Percentiles rank a stretch among this genome's conserved stretches.
Evolutionary conservation across 495 filamentous ascomycete genomes (phyloP).

Genomic region (Cercophora scortea): DNA sequence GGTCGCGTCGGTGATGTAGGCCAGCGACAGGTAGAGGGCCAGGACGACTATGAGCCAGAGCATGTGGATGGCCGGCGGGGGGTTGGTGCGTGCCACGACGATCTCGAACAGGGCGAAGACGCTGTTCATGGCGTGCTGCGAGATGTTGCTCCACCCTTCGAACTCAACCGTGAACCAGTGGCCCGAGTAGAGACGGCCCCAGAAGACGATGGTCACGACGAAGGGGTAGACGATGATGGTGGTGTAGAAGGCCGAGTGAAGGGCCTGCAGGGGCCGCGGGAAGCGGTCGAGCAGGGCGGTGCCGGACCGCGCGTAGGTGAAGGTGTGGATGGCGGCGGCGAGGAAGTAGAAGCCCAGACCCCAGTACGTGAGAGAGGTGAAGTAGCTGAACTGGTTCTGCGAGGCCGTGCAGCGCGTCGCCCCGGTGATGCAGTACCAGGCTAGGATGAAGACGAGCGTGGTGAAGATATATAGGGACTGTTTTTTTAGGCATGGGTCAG

Average conservation of each 20-base stretch:
- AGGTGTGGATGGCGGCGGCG: slow-evolving; percentile 55
- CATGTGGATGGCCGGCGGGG: slow-evolving; percentile 51
- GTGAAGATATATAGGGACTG: slow-evolving; percentile 62
- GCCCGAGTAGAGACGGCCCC: slow-evolving; percentile 46
- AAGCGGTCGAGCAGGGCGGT: slow-evolving; percentile 51
- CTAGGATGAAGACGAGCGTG: slow-evolving; percentile 62
- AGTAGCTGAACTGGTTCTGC: slow-evolving; percentile 61
- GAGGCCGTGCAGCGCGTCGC: slow-evolving; percentile 17
- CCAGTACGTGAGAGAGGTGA: slow-evolving; percentile 75
- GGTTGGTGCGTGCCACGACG: slow-evolving; percentile 51
- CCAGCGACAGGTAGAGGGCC: slow-evolving; percentile 62
- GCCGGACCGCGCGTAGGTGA: slow-evolving; percentile 50
- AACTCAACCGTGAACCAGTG: slow-evolving; percentile 45
- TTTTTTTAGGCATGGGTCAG: background rate
- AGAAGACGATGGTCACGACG: slow-evolving; percentile 59
- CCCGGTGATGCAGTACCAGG: slow-evolving; percentile 36
- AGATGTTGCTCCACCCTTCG: slow-evolving; percentile 62
- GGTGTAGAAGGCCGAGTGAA: slow-evolving; percentile 60
- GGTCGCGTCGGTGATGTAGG: slow-evolving; percentile 62
- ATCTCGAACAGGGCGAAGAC: slow-evolving; percentile 67
- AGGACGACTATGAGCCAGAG: slow-evolving; percentile 53
- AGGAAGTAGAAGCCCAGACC: slow-evolving; percentile 72
- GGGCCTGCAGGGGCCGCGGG: slow-evolving; percentile 52
- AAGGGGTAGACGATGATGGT: slow-evolving; percentile 63
- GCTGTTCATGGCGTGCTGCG: slow-evolving; percentile 66